phyloP scores from a whole-genome alignment of 768 basidiomycete species.

The Collybiopsis confluens region DNA sequence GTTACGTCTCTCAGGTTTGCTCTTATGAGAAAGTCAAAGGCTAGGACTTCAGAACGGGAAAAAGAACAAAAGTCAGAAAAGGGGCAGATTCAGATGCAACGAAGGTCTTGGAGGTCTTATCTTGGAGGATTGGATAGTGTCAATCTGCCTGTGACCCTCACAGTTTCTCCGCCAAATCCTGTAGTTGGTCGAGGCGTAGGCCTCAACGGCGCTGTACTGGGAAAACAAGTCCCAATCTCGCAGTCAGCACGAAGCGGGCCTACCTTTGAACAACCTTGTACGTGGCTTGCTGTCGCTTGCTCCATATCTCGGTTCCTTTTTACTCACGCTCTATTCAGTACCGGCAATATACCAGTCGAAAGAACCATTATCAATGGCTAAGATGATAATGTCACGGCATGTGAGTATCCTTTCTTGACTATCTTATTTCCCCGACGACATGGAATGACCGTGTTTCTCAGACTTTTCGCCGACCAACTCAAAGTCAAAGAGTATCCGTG shows the following conservation, averaged over 20 bases:
- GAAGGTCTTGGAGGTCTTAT: neutral
- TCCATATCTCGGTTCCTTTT: neutral
- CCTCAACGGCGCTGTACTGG: neutral
- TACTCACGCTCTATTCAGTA: slow-evolving; percentile 20
- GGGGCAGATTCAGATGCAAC: neutral
- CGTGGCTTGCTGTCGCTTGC: neutral
- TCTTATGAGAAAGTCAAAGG: neutral
- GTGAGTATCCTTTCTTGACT: slow-evolving; percentile 23
- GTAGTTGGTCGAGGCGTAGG: slow-evolving; percentile 3
- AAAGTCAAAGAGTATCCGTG: slow-evolving; percentile 1
- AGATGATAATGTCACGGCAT: slow-evolving; percentile 51
- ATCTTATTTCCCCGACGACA: slow-evolving; percentile 6
- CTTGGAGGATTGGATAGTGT: neutral
- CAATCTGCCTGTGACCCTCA: neutral
- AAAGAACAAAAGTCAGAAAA: neutral
- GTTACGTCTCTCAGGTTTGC: neutral
- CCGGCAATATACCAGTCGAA: slow-evolving; percentile 39
- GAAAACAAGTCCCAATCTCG: neutral
- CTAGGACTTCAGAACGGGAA: neutral
- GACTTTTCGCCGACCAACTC: slow-evolving; percentile 29
- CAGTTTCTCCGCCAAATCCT: neutral
- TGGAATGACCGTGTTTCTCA: slow-evolving; percentile 8
- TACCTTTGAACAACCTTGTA: neutral
- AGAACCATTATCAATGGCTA: slow-evolving; percentile 44
- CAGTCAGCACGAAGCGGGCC: neutral